Evolutionary conservation across 2,329 filamentous ascomycete species (phyloP).

Genomic region (Penicillium sp.): DNA sequence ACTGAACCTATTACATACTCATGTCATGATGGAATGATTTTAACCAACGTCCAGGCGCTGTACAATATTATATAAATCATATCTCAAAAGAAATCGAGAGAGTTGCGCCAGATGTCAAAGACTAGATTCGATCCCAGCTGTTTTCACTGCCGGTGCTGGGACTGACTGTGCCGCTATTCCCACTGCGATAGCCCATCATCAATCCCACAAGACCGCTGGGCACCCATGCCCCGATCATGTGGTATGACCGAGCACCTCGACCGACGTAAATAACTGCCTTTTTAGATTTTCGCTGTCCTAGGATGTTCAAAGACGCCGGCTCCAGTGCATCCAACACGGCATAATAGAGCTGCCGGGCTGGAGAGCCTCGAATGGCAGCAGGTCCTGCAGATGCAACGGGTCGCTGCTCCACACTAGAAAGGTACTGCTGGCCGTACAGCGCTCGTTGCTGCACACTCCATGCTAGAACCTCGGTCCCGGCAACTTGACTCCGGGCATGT

Average conservation of each 20-base stretch:
- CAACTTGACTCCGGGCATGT: conserved; percentile 39
- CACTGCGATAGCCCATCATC: conserved; percentile 75
- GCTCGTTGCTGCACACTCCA: conserved; percentile 56
- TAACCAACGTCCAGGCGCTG: conserved; percentile 3
- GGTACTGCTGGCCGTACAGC: conserved; percentile 42
- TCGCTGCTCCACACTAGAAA: conserved; percentile 42
- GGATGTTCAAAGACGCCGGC: conserved; percentile 35
- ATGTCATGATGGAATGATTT: too few relatives aligned
- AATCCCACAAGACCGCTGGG: conserved; percentile 75
- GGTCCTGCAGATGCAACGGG: conserved; percentile 38
- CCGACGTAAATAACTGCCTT: conserved; percentile 69
- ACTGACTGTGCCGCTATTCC: conserved; percentile 20
- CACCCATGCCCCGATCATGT: conserved; percentile 74
- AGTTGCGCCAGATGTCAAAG: not conserved
- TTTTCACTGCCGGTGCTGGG: conserved; percentile 33
- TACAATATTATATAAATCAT: conserved; percentile 8
- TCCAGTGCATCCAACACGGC: conserved; percentile 86
- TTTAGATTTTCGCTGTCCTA: conserved; percentile 36
- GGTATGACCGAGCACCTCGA: conserved; percentile 76
- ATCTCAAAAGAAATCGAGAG: too few relatives aligned
- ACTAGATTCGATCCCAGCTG: conserved; percentile 34
- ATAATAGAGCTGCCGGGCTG: conserved; percentile 73
- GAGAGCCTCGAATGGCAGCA: conserved; percentile 55
- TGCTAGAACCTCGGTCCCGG: conserved; percentile 52
- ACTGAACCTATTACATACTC: too few relatives aligned